Percentiles rank a stretch among this genome's conserved stretches.
Conservation (phyloP, 2,329 filamentous ascomycete species). For the Colletotrichum camelliae region DNA sequence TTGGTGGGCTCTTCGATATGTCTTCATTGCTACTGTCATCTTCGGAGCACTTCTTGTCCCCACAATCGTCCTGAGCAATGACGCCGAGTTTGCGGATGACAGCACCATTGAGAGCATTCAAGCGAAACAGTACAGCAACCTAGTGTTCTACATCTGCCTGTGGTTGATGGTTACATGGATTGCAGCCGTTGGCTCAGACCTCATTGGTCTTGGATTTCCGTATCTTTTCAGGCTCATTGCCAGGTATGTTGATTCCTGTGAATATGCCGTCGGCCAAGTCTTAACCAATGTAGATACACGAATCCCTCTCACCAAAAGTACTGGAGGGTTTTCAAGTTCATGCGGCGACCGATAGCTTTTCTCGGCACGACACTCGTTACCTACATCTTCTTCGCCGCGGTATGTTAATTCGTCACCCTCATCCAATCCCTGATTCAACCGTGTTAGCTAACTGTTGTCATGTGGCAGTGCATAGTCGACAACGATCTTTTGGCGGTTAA, state of each 20-base stretch:
- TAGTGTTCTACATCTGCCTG: conserved; percentile 27
- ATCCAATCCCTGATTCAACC: neutral
- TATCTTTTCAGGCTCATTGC: conserved; percentile 31
- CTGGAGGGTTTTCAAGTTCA: conserved; percentile 29
- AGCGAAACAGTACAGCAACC: conserved; percentile 17
- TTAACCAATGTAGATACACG: conserved; percentile 26
- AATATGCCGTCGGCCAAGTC: neutral
- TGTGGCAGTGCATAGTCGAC: conserved; percentile 18
- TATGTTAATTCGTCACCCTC: neutral
- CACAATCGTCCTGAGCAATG: conserved; percentile 21
- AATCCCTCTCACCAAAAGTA: conserved; percentile 33
- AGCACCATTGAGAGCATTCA: conserved; percentile 7
- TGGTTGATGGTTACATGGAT: conserved; percentile 28
- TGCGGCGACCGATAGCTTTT: conserved; percentile 28
- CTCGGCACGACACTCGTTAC: conserved; percentile 21
- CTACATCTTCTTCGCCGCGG: conserved; percentile 19
- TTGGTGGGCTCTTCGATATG: conserved; percentile 25
- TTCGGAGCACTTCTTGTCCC: conserved; percentile 24
- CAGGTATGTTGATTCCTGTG: conserved; percentile 13
- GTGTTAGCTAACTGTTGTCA: neutral
- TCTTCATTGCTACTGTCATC: conserved; percentile 20
- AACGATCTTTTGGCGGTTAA: conserved; percentile 24
- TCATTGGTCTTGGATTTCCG: conserved; percentile 24
- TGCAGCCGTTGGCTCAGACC: conserved; percentile 22
- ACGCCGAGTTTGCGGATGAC: conserved; percentile 10